Evolutionary conservation across 345 rosid species (phyloP), one percentile per base, ranked within the genome.

Genomic region (Camelina hispida): DNA sequence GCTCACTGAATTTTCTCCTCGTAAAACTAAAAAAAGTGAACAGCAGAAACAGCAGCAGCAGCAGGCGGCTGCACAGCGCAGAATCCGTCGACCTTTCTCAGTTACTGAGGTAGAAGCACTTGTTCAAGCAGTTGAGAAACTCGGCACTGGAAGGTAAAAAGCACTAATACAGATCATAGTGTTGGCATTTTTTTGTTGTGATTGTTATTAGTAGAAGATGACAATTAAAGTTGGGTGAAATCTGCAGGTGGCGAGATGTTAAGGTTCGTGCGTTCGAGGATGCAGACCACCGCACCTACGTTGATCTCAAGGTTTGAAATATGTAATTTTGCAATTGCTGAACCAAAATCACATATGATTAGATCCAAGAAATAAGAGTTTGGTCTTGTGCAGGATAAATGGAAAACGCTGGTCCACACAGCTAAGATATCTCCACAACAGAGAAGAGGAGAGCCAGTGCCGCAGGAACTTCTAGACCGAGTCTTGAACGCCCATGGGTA

Each of bases 71-170:
- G 93, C 80, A 51, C 96, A 87, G 69, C 93, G 99, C 73, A 88
- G 99, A 84, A 92, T 89, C 78, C 93, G 96, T 78, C 88, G 97
- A 85, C 97, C 99, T 74, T 95, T 94, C 89, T 88, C 98, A 57
- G 97, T 94, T 64, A 17, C 88, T 68, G 97, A 94, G 86, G 97
- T 95, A 69, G 99, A 92, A 85, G 96, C 97, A 50, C 86, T 95
- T 75, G 97, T 95, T 62, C 89, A 87, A 68, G 97, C 99, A 15
- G 99, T 95, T 81, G 97, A 95, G 86, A 85, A 95, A 79, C 91
- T 92, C 40, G 97, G 99, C 28, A 90, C 99, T 17, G 99, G 97
- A 85, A 92, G 97, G 97, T 78, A 71, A 59, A 42, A 17, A 1
- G 1, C 20, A 23, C 25, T 2, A 16, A 9, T 3, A 40, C 23